Evolutionary conservation across 2,329 filamentous ascomycete genomes (phyloP).

Genomic region (Stagonosporopsis cucurbitacearum): DNA sequence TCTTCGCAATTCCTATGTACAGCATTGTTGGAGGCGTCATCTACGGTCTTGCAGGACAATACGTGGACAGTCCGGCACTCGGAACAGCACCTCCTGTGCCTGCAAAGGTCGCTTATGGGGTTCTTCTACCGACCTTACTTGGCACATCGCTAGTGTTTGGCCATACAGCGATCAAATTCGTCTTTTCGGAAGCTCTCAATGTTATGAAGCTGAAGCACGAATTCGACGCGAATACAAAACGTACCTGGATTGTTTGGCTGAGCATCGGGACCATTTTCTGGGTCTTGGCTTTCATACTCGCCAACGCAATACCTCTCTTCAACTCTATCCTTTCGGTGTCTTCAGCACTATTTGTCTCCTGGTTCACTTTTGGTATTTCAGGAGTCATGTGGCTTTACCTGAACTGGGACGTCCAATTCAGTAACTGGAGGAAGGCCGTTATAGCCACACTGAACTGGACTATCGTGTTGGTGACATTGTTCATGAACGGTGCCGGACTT

Average conservation of each 20-base stretch:
- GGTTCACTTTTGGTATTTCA: conserved; percentile 62
- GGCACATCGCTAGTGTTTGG: conserved; percentile 73
- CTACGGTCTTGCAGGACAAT: conserved; percentile 66
- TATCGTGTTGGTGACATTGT: conserved; percentile 21
- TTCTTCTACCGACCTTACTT: conserved; percentile 71
- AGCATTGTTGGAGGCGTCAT: conserved; percentile 68
- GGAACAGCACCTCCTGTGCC: conserved; percentile 62
- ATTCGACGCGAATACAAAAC: conserved; percentile 29
- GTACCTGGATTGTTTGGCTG: conserved; percentile 45
- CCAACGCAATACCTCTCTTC: conserved; percentile 71
- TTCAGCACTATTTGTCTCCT: conserved; percentile 64
- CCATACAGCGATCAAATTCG: conserved; percentile 67
- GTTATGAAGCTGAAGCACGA: conserved; percentile 23
- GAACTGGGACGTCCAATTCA: conserved; percentile 50
- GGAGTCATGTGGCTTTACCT: conserved; percentile 32
- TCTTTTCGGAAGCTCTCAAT: conserved; percentile 66
- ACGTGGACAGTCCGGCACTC: conserved; percentile 68
- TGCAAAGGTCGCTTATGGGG: conserved; percentile 68
- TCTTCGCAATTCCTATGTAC: conserved; percentile 56
- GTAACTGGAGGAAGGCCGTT: conserved; percentile 24
- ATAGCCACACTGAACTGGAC: conserved; percentile 20
- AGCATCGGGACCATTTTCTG: conserved; percentile 53
- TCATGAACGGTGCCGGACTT: conserved; percentile 2
- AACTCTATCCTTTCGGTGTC: conserved; percentile 68
- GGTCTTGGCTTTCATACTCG: conserved; percentile 70